phyloP scores from a whole-genome alignment of 2,329 filamentous ascomycete species.

The Aspergillus fructus region DNA sequence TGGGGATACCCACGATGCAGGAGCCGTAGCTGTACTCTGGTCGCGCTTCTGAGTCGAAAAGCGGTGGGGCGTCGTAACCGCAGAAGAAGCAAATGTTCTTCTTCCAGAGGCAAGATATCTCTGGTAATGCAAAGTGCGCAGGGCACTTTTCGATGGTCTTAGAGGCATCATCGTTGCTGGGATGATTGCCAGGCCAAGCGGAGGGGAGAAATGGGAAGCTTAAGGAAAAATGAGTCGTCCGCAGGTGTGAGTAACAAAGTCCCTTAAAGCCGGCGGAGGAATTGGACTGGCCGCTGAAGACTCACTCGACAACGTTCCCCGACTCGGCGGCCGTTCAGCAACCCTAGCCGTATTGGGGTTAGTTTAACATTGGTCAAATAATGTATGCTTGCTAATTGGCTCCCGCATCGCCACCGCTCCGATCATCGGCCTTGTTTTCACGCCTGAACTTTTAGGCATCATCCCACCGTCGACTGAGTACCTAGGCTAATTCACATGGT shows the following conservation, averaged over 20 bases:
- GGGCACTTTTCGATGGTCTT: slow-evolving; percentile 49
- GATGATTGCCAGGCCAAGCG: slow-evolving; percentile 35
- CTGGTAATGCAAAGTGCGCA: slow-evolving; percentile 47
- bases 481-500: slow-evolving; percentile 5
- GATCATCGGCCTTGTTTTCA: slow-evolving; percentile 27
- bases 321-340: background rate
- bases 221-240: slow-evolving; percentile 18
- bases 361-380: slow-evolving; percentile 23
- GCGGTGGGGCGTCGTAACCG: slow-evolving; percentile 48
- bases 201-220: slow-evolving; percentile 19
- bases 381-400: slow-evolving; percentile 28
- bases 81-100: slow-evolving; percentile 46
- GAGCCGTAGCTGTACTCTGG: slow-evolving; percentile 50
- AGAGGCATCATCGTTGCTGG: slow-evolving; percentile 50
- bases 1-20: slow-evolving; percentile 53
- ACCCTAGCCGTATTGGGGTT: slow-evolving; percentile 8
- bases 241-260: slow-evolving; percentile 21
- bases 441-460: background rate
- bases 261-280: slow-evolving; percentile 25
- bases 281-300: slow-evolving; percentile 12
- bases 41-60: slow-evolving; percentile 43
- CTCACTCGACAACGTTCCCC: slow-evolving; percentile 3
- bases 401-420: slow-evolving; percentile 21
- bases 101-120: slow-evolving; percentile 38
- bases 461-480: background rate